phyloP scores from a whole-genome alignment of 2,329 filamentous ascomycete genomes.

The Talaromyces funiculosus region DNA sequence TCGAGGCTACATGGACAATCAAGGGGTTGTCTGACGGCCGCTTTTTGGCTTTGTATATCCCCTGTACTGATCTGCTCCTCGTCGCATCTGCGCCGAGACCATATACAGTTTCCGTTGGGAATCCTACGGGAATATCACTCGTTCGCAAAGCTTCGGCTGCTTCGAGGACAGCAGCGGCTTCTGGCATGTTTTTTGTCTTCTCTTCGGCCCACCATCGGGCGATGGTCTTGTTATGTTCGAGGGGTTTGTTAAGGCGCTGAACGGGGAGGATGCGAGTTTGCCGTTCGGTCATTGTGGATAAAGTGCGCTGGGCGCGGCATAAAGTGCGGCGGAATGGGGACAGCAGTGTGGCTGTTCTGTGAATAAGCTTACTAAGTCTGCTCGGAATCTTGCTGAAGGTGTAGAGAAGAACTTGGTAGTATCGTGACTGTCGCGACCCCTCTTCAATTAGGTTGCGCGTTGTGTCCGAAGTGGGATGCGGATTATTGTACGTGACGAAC shows the following conservation, averaged over 20 bases:
- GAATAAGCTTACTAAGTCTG: too few species aligned
- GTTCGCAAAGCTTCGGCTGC: slow-evolving; percentile 62
- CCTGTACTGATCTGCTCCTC: slow-evolving; percentile 70
- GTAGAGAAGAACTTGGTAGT: background rate
- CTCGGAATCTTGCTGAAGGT: too few species aligned
- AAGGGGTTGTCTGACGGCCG: slow-evolving; percentile 90
- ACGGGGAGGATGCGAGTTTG: slow-evolving; percentile 35
- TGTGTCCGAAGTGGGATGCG: background rate
- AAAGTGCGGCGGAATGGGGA: slow-evolving; percentile 1
- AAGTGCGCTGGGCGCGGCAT: slow-evolving; percentile 3
- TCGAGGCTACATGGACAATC: slow-evolving; percentile 83
- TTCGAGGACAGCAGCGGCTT: slow-evolving; percentile 51
- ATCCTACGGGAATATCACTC: slow-evolving; percentile 74
- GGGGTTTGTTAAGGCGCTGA: slow-evolving; percentile 30
- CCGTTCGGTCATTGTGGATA: slow-evolving; percentile 13
- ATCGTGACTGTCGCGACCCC: background rate
- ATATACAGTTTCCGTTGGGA: slow-evolving; percentile 97
- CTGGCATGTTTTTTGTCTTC: slow-evolving; percentile 33
- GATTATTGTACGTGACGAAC: background rate
- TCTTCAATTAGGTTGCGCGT: background rate
- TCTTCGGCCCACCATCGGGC: slow-evolving; percentile 37
- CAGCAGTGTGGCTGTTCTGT: slow-evolving; percentile 5
- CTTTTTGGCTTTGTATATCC: slow-evolving; percentile 90
- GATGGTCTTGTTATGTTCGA: slow-evolving; percentile 26
- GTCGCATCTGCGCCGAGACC: slow-evolving; percentile 95